Evolutionary conservation across 2,329 filamentous ascomycete genomes (phyloP), one percentile per base, ranked within the genome.

Genomic region (Tolypocladium guangdongense): DNA sequence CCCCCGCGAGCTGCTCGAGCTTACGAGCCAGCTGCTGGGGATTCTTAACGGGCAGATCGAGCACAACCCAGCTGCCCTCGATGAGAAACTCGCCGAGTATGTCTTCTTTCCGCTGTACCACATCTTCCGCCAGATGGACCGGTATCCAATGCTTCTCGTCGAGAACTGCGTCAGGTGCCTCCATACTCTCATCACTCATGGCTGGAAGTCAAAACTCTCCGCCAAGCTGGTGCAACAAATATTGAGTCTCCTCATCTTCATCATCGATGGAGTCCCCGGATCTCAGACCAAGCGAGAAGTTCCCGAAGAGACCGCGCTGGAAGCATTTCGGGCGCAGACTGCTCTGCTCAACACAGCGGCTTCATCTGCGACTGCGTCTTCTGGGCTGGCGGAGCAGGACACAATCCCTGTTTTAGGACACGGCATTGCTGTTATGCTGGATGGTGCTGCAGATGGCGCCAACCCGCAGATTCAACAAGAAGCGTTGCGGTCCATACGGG

Each of bases 31-130:
- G 54, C 66, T 84, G 3, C 67, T 74, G 33, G 57, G 58, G 24
- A 66, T 80, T n/a, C 67, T 84, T 5, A 64, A 74, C 46, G 64
- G 65, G 35, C 77, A 77, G 60, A 60, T 72, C 32, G 62, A 66
- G 43, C 63, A 62, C 27, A 74, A 81, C 57, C 67, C 73, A 3
- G 65, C 72, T 2, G 71, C 74, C 0, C 68, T 97, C 20, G 89
- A 96, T 66, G 78, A 84, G 51, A 92, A 90, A 66, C 74, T 97
- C 20, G 90, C 91, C 16, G 91, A 96, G 72, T 99, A 97, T 74
- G 80, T 88, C 63, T 97, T 97, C 74, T 96, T 96, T 57, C 93
- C 93, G 0, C 74, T 99, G 0, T 90, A 89, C 0, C 87, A 93
- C 60, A 82, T 97, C 39, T 85, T 99, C 62, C 85, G 89, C 55